These are phyloP conservation scores for Stagonosporopsis cucurbitacearum DNA, from an alignment of 2,329 filamentous ascomycete genomes.

Conservation along the genomic window DNA sequence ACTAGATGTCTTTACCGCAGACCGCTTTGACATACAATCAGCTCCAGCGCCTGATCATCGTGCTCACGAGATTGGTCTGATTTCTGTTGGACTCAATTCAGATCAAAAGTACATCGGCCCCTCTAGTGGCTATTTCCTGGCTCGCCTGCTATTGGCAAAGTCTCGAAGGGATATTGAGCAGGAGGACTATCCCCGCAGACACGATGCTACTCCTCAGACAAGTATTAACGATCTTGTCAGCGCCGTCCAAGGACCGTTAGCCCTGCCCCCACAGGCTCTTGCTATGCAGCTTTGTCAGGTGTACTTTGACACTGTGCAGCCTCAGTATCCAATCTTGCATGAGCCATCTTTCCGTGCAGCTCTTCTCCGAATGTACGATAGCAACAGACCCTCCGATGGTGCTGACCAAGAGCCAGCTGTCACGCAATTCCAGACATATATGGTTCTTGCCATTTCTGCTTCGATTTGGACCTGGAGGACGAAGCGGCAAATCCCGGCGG, in stretches of 20 bases:
- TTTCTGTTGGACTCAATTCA: slow-evolving; percentile 57
- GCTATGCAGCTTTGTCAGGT: slow-evolving; percentile 53
- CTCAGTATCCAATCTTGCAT: slow-evolving; percentile 60
- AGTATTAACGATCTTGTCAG: slow-evolving; percentile 18
- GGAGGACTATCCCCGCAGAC: background rate
- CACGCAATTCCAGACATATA: slow-evolving; percentile 40
- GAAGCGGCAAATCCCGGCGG: slow-evolving; percentile 54
- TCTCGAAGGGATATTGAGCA: slow-evolving; percentile 9
- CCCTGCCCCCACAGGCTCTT: slow-evolving; percentile 40
- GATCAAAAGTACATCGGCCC: slow-evolving; percentile 62
- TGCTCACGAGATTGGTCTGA: slow-evolving; percentile 60
- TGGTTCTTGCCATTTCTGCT: slow-evolving; percentile 61
- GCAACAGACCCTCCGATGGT: background rate
- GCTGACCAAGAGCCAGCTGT: background rate
- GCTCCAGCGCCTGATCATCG: slow-evolving; percentile 3
- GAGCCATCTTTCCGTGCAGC: slow-evolving; percentile 38
- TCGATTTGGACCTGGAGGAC: slow-evolving; percentile 54
- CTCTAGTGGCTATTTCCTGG: slow-evolving; percentile 63
- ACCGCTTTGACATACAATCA: background rate
- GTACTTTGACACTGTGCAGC: slow-evolving; percentile 59
- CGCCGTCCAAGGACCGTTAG: slow-evolving; percentile 12
- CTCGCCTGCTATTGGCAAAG: slow-evolving; percentile 56
- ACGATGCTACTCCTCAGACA: background rate
- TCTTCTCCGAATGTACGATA: slow-evolving; percentile 28
- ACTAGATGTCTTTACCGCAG: background rate